Conservation (phyloP, 2,329 filamentous ascomycete species). For the Catunica adiposa region DNA sequence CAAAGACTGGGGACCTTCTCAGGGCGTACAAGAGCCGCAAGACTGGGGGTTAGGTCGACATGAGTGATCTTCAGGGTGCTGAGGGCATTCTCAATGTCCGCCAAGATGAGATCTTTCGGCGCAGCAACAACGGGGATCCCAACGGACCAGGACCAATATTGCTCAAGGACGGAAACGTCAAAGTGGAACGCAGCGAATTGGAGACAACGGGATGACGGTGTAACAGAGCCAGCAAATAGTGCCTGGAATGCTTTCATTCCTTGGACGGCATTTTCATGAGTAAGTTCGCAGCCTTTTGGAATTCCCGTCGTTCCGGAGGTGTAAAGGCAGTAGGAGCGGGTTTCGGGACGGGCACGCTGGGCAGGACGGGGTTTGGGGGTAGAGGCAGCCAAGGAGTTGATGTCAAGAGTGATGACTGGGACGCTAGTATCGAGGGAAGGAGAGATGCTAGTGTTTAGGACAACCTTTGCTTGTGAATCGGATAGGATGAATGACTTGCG, state of each 20-base stretch:
- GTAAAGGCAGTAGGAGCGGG: constrained; percentile 69
- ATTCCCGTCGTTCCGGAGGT: constrained; percentile 77
- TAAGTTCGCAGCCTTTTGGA: constrained; percentile 77
- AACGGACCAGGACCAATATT: constrained; percentile 91
- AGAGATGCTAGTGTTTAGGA: constrained; percentile 36
- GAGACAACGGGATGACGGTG: constrained; percentile 58
- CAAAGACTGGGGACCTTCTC: constrained; percentile 66
- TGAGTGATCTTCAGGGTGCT: constrained; percentile 62
- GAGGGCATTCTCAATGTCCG: constrained; percentile 63
- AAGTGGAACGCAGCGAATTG: constrained; percentile 94
- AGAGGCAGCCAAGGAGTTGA: constrained; percentile 18
- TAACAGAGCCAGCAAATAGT: constrained; percentile 63
- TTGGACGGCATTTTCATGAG: constrained; percentile 76
- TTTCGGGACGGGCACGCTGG: constrained; percentile 22
- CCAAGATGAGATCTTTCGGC: constrained; percentile 68
- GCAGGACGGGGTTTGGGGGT: not conserved
- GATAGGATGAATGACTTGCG: constrained; percentile 62
- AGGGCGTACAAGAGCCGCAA: constrained; percentile 63
- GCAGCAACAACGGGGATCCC: constrained; percentile 73
- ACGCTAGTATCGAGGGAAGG: constrained; percentile 13
- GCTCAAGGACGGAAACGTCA: constrained; percentile 81
- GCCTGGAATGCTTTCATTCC: constrained; percentile 74
- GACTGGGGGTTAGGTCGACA: constrained; percentile 77
- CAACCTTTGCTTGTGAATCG: constrained; percentile 50
- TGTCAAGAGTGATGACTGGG: constrained; percentile 22